A percentile compares a stretch with the other conserved stretches of the same genome.
phyloP scores from a whole-genome alignment of 2,329 filamentous ascomycete species.

The Xylariomycetidae sp. region DNA sequence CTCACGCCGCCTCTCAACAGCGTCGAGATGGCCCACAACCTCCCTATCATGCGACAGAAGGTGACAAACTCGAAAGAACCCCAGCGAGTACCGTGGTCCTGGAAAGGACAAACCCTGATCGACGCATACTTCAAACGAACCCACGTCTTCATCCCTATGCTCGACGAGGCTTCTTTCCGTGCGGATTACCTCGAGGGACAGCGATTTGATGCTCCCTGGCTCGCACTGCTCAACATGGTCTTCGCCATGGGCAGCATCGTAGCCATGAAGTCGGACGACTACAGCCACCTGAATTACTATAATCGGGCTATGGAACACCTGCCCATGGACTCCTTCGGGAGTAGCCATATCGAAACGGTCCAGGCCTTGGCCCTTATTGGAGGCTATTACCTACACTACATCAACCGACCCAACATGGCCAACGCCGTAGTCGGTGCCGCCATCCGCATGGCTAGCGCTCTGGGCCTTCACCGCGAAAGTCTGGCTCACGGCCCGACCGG shows the following conservation, averaged over 20 bases:
- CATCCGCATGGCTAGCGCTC: constrained; percentile 67
- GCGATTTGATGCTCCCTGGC: constrained; percentile 64
- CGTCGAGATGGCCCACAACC: constrained; percentile 41
- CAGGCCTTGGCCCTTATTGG: constrained; percentile 68
- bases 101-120: constrained; percentile 64
- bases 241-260: constrained; percentile 71
- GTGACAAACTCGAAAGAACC: constrained; percentile 41
- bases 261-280: constrained; percentile 59
- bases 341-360: constrained; percentile 67
- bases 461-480: constrained; percentile 66
- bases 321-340: constrained; percentile 62
- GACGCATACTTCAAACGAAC: constrained; percentile 73
- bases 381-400: constrained; percentile 74
- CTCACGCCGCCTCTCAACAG: constrained; percentile 43
- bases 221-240: constrained; percentile 70
- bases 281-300: constrained; percentile 67
- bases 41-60: constrained; percentile 39
- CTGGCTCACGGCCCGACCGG: constrained; percentile 31
- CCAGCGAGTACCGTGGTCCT: constrained; percentile 51
- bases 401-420: constrained; percentile 72
- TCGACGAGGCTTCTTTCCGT: constrained; percentile 68
- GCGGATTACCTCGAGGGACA: constrained; percentile 59
- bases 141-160: constrained; percentile 67
- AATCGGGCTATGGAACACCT: constrained; percentile 63
- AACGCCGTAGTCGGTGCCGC: constrained; percentile 68